Base-by-base conservation (phyloP, 2,329 filamentous ascomycete genomes). In the Neonectria coccinea region DNA sequence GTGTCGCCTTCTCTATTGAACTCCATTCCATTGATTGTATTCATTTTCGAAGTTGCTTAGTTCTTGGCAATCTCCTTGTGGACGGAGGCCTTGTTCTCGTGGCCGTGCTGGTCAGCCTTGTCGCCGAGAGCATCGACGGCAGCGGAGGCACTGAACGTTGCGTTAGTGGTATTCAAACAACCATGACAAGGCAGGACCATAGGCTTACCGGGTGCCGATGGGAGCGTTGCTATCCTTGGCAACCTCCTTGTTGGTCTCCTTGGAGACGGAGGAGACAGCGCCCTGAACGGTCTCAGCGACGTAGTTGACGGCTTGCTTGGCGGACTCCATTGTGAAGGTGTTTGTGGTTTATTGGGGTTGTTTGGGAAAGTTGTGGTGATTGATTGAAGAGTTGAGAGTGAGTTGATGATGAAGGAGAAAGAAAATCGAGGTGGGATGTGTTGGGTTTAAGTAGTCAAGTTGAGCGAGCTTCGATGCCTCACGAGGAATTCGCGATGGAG, bases 191-290 rank as follows among this genome's bases (percentile, higher is more conserved):
- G 25, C 25, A 25, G 25, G 25, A 3, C 3, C 9, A 55, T 1
- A 11, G 31, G 59, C 82, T 77, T 78, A 85, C 84, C 89, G 88
- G 77, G 85, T 88, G 74, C 78, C 70, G 58, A 88, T 12, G 67
- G 71, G 72, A 69, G 82, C 84, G 74, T 89, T 82, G 77, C 75
- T 75, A 77, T 89, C 85, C 85, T 91, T 91, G 78, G 89, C 89
- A 71, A 88, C 81, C 72, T 83, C 78, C 87, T 91, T 91, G 88
- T 91, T 91, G 83, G 83, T 82, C 83, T 91, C 88, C 86, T 92
- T 91, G 82, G 83, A 86, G 68, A 85, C 84, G 73, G 84, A 83
- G 66, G 84, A 81, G 70, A 82, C 75, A 56, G 83, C 82, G 73
- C 88, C 84, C 83, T 90, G 85, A 75, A 90, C 78, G 72, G 82